A percentile compares a stretch with the other conserved stretches of the same genome.
Conservation (phyloP, 2,329 filamentous ascomycete species). For the Colletotrichum musicola region DNA sequence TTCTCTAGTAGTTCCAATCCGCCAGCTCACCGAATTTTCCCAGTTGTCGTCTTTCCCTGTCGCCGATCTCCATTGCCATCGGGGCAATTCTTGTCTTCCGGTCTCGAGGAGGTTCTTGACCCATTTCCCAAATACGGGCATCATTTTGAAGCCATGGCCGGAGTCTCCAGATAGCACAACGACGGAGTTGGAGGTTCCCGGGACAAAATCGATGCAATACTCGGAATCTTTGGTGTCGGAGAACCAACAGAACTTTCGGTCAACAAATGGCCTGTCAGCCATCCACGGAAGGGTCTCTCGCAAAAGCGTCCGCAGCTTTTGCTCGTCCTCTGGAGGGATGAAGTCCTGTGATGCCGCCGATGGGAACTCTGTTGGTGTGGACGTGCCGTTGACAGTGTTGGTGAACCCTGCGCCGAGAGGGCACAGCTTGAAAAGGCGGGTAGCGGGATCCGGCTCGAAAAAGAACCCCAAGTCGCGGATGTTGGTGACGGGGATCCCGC, state of each 20-base stretch:
- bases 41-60: slow-evolving; percentile 41
- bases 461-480: slow-evolving; percentile 73
- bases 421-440: slow-evolving; percentile 70
- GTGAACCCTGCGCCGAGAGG: slow-evolving; percentile 69
- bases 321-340: slow-evolving; percentile 66
- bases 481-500: slow-evolving; percentile 71
- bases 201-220: slow-evolving; percentile 71
- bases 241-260: slow-evolving; percentile 71
- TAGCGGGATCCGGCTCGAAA: slow-evolving; percentile 72
- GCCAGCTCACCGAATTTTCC: slow-evolving; percentile 52
- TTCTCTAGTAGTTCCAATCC: slow-evolving; percentile 47
- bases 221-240: slow-evolving; percentile 71
- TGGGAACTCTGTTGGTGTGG: slow-evolving; percentile 43
- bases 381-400: slow-evolving; percentile 47
- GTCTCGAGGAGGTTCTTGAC: slow-evolving; percentile 60
- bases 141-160: slow-evolving; percentile 74
- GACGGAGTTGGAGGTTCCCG: slow-evolving; percentile 57
- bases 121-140: slow-evolving; percentile 68
- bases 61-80: slow-evolving; percentile 65
- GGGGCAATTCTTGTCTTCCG: slow-evolving; percentile 54
- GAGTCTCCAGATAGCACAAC: slow-evolving; percentile 69
- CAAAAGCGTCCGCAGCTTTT: slow-evolving; percentile 62
- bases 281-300: slow-evolving; percentile 64
- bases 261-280: slow-evolving; percentile 67
- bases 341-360: slow-evolving; percentile 52